Percentiles rank a stretch among this genome's conserved stretches.
These are phyloP conservation scores for Oleoguttula mirabilis DNA, from an alignment of 495 filamentous ascomycete species.

Conservation along the genomic window DNA sequence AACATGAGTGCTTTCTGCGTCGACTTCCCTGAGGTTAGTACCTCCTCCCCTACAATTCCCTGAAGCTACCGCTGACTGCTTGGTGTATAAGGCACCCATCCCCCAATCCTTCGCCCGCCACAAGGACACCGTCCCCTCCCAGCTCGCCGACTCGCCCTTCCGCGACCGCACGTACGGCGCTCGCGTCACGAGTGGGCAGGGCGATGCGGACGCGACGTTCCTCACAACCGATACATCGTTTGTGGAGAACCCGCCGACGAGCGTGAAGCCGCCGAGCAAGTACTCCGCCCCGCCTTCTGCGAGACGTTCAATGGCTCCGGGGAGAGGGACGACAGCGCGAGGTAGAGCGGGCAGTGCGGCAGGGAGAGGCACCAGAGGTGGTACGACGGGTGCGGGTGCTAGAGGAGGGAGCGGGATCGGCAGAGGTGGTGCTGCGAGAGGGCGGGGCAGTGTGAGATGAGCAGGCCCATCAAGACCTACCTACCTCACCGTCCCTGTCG, in stretches of 20 bases:
- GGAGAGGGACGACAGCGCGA: background rate
- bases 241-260: constrained; percentile 70
- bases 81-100: constrained; percentile 49
- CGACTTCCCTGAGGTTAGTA: constrained; percentile 77
- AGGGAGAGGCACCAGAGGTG: constrained; percentile 2
- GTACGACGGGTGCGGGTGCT: background rate
- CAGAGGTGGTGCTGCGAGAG: constrained; percentile 4
- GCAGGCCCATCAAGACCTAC: too few species aligned
- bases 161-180: constrained; percentile 2
- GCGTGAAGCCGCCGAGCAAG: constrained; percentile 45
- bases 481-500: too few species aligned
- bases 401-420: constrained; percentile 10
- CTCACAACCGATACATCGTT: constrained; percentile 96
- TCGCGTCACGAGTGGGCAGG: too few species aligned
- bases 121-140: constrained; percentile 3
- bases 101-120: constrained; percentile 54
- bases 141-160: constrained; percentile 12
- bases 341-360: background rate
- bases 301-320: constrained; percentile 5
- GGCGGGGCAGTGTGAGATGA: background rate
- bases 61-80: background rate
- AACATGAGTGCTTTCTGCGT: constrained; percentile 99
- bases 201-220: constrained; percentile 70
- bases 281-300: constrained; percentile 15
- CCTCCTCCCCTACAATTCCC: background rate